phyloP scores from a whole-genome alignment of 164 flowering plant species.

The Kalanchoe fedtschenkoi region DNA sequence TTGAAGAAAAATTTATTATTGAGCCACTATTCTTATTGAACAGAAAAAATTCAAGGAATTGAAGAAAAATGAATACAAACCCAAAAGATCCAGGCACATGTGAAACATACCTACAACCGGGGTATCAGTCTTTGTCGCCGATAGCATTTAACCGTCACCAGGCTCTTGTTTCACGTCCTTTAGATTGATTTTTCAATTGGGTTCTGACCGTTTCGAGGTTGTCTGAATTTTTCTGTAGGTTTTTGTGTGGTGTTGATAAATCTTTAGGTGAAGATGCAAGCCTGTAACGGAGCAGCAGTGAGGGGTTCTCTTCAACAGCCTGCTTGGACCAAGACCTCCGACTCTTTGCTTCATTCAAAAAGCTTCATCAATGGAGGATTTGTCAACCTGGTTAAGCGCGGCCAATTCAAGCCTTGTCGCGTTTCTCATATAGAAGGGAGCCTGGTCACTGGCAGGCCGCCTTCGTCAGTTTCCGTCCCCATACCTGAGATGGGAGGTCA shows the following conservation, averaged over 20 bases:
- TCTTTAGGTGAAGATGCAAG: constrained; percentile 28
- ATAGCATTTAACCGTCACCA: too few species aligned
- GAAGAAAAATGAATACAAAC: too few species aligned
- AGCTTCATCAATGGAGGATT: constrained; percentile 16
- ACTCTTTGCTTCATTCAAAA: constrained; percentile 13
- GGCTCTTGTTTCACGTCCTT: too few species aligned
- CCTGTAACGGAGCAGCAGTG: constrained; percentile 34
- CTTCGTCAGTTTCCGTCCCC: constrained; percentile 42
- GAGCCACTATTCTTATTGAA: too few species aligned
- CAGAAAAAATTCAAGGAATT: too few species aligned
- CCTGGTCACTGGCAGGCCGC: constrained; percentile 39
- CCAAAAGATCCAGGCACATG: too few species aligned
- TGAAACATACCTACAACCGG: too few species aligned
- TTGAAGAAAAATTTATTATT: too few species aligned
- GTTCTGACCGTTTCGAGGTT: too few species aligned
- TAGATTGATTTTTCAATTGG: too few species aligned
- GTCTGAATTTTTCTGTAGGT: neutral
- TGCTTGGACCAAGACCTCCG: constrained; percentile 17
- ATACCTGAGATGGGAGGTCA: constrained; percentile 17
- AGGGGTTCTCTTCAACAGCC: constrained; percentile 51
- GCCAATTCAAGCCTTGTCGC: constrained; percentile 21
- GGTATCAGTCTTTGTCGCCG: too few species aligned
- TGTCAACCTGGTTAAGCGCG: constrained; percentile 17
- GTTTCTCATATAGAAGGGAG: constrained; percentile 29
- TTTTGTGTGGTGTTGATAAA: neutral